These are phyloP conservation scores for Aegilops sharonensis DNA, from an alignment of 176 grass and related monocot species.

Conservation along the genomic window DNA sequence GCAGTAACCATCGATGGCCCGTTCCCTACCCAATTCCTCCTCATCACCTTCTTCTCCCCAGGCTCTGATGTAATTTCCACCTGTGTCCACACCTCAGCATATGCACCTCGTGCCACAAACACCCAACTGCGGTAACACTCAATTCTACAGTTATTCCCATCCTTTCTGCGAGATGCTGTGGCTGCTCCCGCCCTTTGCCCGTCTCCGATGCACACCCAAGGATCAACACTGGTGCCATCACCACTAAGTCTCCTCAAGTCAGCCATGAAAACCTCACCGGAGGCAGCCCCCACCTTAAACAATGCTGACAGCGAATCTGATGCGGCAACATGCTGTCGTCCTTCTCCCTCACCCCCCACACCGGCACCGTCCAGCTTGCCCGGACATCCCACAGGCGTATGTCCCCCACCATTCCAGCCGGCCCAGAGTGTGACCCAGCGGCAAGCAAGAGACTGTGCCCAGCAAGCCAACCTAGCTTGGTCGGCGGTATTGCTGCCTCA, in stretches of 20 bases:
- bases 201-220: slow-evolving; percentile 62
- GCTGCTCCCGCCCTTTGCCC: neutral
- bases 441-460: slow-evolving; percentile 62
- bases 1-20: neutral
- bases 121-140: slow-evolving; percentile 65
- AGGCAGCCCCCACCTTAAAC: slow-evolving; percentile 73
- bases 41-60: slow-evolving; percentile 61
- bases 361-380: slow-evolving; percentile 30
- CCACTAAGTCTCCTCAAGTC: slow-evolving; percentile 72
- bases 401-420: slow-evolving; percentile 52
- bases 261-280: slow-evolving; percentile 73
- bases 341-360: slow-evolving; percentile 70
- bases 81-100: slow-evolving; percentile 80
- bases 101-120: slow-evolving; percentile 43
- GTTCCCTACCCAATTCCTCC: slow-evolving; percentile 70
- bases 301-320: slow-evolving; percentile 52
- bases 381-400: slow-evolving; percentile 76
- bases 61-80: slow-evolving; percentile 42
- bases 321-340: slow-evolving; percentile 60
- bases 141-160: slow-evolving; percentile 62
- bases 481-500: slow-evolving; percentile 61
- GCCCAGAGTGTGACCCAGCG: slow-evolving; percentile 67
- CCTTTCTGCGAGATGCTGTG: slow-evolving; percentile 35
- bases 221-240: slow-evolving; percentile 22
- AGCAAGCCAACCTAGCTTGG: slow-evolving; percentile 64